Evolutionary conservation across 768 basidiomycete species (phyloP).

Genomic region (Lentinula guzmanii): DNA sequence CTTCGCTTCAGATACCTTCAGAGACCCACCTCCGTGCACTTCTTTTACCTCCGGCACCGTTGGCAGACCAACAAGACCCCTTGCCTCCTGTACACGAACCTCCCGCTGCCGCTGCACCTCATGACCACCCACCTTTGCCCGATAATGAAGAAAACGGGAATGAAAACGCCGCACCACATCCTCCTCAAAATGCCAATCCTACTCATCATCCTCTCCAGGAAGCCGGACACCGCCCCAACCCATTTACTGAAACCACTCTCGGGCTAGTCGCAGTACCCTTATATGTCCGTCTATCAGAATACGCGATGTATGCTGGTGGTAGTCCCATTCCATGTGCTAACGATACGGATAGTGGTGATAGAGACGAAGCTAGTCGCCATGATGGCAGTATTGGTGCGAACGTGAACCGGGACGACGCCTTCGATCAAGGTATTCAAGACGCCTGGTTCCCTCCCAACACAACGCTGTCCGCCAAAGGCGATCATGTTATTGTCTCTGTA

Average conservation of each 20-base stretch:
- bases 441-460: conserved; percentile 3
- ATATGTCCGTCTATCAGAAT: conserved; percentile 56
- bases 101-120: neutral
- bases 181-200: neutral
- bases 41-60: conserved; percentile 7
- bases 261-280: conserved; percentile 41
- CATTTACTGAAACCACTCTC: conserved; percentile 28
- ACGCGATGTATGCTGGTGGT: conserved; percentile 20
- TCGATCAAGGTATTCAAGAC: conserved; percentile 5
- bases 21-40: conserved; percentile 10
- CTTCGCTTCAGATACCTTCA: conserved; percentile 16
- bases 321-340: neutral
- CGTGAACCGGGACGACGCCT: neutral
- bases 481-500: neutral
- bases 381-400: neutral
- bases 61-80: conserved; percentile 8
- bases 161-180: neutral
- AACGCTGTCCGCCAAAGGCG: neutral
- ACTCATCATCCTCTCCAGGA: neutral
- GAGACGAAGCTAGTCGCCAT: neutral
- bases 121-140: neutral
- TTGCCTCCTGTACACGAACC: neutral
- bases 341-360: neutral
- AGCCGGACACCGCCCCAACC: conserved; percentile 5
- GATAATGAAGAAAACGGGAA: neutral